Evolutionary conservation across 106 monocot genomes (phyloP).

Genomic region (Ottelia alismoides): DNA sequence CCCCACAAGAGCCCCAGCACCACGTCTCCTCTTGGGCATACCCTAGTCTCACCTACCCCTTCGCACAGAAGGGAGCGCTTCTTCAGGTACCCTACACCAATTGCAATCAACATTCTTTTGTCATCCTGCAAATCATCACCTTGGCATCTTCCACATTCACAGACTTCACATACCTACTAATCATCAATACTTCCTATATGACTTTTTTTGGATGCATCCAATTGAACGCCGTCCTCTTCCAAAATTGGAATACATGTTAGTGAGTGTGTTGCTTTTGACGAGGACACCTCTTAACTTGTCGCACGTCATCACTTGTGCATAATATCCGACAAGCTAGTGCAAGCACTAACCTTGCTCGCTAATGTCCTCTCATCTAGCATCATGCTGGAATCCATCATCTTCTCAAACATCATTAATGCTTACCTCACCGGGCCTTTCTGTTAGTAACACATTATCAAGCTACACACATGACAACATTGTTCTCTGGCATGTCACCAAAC

Average conservation of each 20-base stretch:
- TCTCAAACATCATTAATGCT: conserved; percentile 27
- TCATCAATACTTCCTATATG: conserved; percentile 54
- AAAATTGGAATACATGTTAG: conserved; percentile 82
- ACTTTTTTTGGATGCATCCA: conserved; percentile 39
- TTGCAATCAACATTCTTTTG: conserved; percentile 43
- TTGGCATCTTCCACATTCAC: conserved; percentile 34
- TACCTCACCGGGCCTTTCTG: conserved; percentile 47
- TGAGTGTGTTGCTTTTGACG: conserved; percentile 46
- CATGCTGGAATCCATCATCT: conserved; percentile 33
- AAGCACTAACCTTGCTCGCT: conserved; percentile 66
- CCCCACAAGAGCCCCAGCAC: too few species aligned
- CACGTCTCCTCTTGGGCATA: too few species aligned
- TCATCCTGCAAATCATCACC: conserved; percentile 41
- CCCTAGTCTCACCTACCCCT: too few species aligned
- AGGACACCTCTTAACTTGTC: conserved; percentile 33
- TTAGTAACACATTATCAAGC: conserved; percentile 63
- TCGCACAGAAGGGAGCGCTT: too few species aligned
- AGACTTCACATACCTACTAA: conserved; percentile 44
- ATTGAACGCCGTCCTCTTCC: conserved; percentile 44
- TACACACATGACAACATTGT: conserved; percentile 55
- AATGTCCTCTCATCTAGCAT: conserved; percentile 55
- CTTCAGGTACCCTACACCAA: too few species aligned
- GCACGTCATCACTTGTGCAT: conserved; percentile 21
- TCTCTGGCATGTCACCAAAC: conserved; percentile 39
- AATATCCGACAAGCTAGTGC: conserved; percentile 33